Conservation (phyloP, 169 alveolate genomes). For the Plasmodium malariae region DNA sequence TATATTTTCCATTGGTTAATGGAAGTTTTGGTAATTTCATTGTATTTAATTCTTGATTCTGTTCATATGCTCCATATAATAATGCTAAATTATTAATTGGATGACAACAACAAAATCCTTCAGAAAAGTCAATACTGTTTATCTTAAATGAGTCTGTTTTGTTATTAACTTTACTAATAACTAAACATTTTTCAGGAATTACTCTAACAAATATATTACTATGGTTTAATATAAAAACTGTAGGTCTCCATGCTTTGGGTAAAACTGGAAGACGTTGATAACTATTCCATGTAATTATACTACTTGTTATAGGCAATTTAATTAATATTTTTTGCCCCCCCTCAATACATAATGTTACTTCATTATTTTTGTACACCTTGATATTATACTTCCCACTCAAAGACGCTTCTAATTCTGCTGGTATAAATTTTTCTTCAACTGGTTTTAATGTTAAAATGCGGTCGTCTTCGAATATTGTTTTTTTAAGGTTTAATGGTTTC, state of each 20-base stretch:
- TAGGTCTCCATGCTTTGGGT: slow-evolving; percentile 83
- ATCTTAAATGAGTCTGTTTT: slow-evolving; percentile 74
- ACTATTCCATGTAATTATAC: slow-evolving; percentile 76
- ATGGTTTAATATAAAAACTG: slow-evolving; percentile 73
- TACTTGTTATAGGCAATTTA: slow-evolving; percentile 75
- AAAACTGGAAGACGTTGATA: slow-evolving; percentile 83
- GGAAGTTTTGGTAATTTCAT: slow-evolving; percentile 77
- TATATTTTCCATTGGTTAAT: slow-evolving; percentile 78
- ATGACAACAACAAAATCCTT: slow-evolving; percentile 82
- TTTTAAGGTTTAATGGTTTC: slow-evolving; percentile 53
- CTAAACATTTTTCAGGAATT: slow-evolving; percentile 78
- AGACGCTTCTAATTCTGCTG: slow-evolving; percentile 54
- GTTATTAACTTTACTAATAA: slow-evolving; percentile 68
- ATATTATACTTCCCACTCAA: slow-evolving; percentile 70
- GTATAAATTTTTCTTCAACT: slow-evolving; percentile 9
- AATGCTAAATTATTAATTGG: slow-evolving; percentile 80
- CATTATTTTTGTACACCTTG: slow-evolving; percentile 37
- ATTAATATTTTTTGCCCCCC: slow-evolving; percentile 82
- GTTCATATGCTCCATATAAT: slow-evolving; percentile 79
- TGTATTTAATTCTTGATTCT: slow-evolving; percentile 37
- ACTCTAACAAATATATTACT: slow-evolving; percentile 74
- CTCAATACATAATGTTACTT: slow-evolving; percentile 76
- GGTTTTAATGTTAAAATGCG: slow-evolving; percentile 26
- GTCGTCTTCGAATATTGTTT: slow-evolving; percentile 55
- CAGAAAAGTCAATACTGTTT: slow-evolving; percentile 79